A percentile compares a stretch with the other conserved stretches of the same genome.
These are phyloP conservation scores for Penicillium sp. DNA, from an alignment of 2,329 filamentous ascomycete species.

Conservation along the genomic window DNA sequence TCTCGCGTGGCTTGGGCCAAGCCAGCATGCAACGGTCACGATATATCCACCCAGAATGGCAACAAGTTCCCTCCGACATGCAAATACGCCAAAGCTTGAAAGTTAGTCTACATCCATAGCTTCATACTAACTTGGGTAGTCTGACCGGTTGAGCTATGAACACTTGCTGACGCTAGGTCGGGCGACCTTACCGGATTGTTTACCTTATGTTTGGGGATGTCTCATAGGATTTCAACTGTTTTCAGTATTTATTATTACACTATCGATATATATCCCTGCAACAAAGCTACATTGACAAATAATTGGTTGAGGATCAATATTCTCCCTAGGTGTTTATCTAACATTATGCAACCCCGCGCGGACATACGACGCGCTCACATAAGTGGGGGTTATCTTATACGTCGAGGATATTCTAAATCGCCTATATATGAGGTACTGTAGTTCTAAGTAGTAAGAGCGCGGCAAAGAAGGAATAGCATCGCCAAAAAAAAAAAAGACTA, in stretches of 20 bases:
- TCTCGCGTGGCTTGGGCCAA: not conserved
- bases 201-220: not conserved
- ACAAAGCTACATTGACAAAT: not conserved
- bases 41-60: constrained; percentile 9
- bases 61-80: not conserved
- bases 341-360: no score
- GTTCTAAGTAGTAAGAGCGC: not conserved
- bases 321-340: not conserved
- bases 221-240: not conserved
- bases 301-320: not conserved
- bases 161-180: not conserved
- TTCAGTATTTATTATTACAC: not conserved
- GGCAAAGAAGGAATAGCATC: no score
- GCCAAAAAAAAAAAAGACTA: no score
- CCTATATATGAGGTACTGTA: not conserved
- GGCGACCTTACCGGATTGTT: not conserved
- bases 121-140: not conserved
- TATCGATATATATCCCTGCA: not conserved
- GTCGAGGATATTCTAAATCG: not conserved
- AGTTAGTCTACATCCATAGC: not conserved
- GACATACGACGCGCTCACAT: not conserved
- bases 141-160: not conserved
- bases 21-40: not conserved
- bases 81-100: not conserved
- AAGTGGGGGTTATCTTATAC: not conserved